These are phyloP conservation scores for Yamadazyma paraphyllophila DNA, from an alignment of 805 yeast species.

Conservation along the genomic window DNA sequence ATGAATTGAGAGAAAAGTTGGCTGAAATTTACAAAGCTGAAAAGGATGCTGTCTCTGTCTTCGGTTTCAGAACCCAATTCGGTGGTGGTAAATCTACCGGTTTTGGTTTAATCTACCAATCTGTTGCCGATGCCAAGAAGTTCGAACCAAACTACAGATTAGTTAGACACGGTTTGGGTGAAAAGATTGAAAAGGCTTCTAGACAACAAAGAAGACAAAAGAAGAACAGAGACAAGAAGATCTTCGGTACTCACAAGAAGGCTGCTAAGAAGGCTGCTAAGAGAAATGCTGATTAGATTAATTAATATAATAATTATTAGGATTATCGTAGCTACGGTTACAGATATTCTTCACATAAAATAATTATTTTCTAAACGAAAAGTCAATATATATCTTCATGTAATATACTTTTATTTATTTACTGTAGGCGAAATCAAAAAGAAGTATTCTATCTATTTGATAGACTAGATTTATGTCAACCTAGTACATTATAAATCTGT, in stretches of 20 bases:
- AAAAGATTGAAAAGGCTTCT: constrained; percentile 93
- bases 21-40: constrained; percentile 88
- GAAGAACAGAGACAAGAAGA: constrained; percentile 99
- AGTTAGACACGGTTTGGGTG: constrained; percentile 97
- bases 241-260: constrained; percentile 97
- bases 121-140: constrained; percentile 95
- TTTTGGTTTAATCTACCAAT: constrained; percentile 98
- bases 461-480: background rate
- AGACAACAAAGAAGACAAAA: constrained; percentile 99
- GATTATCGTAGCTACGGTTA: background rate
- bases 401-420: constrained; percentile 3
- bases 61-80: constrained; percentile 98
- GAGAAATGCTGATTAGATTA: constrained; percentile 78
- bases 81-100: constrained; percentile 99
- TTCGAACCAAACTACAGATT: constrained; percentile 99
- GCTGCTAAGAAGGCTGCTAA: constrained; percentile 90
- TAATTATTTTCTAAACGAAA: constrained; percentile 9
- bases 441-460: background rate
- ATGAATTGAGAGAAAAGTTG: constrained; percentile 94
- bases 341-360: constrained; percentile 1
- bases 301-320: constrained; percentile 10
- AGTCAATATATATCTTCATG: constrained; percentile 11
- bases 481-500: background rate
- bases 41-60: constrained; percentile 93
- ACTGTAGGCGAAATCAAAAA: background rate